A percentile compares a stretch with the other conserved stretches of the same genome.
phyloP scores from a whole-genome alignment of 2,329 filamentous ascomycete genomes.

The Chaetoscypha palmicola region DNA sequence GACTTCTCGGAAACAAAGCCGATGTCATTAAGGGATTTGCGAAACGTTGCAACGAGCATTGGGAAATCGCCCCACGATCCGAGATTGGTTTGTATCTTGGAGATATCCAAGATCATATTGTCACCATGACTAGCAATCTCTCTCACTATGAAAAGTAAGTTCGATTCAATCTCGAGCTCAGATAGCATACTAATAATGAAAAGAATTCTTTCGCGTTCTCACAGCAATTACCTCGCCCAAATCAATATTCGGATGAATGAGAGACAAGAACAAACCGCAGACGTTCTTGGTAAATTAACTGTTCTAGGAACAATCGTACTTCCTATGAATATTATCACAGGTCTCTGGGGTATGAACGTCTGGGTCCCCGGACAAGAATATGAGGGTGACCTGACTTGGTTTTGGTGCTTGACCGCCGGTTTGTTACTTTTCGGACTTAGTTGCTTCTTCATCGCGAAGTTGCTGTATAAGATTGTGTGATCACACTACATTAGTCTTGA shows the following conservation, averaged over 20 bases:
- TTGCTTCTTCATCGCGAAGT: constrained; percentile 47
- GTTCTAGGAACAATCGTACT: constrained; percentile 95
- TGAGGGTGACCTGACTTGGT: constrained; percentile 70
- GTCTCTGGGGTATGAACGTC: constrained; percentile 98
- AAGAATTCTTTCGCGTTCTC: constrained; percentile 82
- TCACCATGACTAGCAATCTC: constrained; percentile 96
- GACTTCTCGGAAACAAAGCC: constrained; percentile 90
- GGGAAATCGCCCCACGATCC: constrained; percentile 88
- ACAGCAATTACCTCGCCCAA: constrained; percentile 96
- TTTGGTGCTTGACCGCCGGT: constrained; percentile 66
- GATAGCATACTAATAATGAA: constrained; percentile 10
- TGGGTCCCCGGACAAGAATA: constrained; percentile 87
- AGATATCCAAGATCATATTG: constrained; percentile 97
- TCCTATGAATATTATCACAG: constrained; percentile 98
- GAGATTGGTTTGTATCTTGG: constrained; percentile 97
- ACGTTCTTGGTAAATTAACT: constrained; percentile 89
- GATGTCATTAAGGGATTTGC: constrained; percentile 99
- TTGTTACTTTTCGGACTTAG: constrained; percentile 70
- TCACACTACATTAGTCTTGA: too few species aligned
- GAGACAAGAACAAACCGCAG: constrained; percentile 88
- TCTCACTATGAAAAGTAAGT: constrained; percentile 91
- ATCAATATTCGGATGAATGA: constrained; percentile 99
- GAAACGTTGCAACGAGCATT: constrained; percentile 95
- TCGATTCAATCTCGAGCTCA: not conserved
- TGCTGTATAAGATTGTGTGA: constrained; percentile 30